Percentiles rank a stretch among this genome's conserved stretches.
Evolutionary conservation across 2,329 filamentous ascomycete genomes (phyloP).

Genomic region (Cercospora beticola): DNA sequence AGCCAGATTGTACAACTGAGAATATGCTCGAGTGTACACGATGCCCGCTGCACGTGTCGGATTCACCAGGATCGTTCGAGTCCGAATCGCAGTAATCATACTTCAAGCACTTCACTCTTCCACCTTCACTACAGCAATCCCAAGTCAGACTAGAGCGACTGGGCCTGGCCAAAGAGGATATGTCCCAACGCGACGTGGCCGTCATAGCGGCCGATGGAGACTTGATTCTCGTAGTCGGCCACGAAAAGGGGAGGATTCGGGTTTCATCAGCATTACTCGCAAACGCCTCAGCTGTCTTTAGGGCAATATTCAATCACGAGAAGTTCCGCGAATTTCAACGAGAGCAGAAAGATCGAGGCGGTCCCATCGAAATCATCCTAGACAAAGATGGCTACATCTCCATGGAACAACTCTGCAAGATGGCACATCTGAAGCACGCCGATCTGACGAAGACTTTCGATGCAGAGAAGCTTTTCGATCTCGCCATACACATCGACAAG

Average conservation of each 20-base stretch:
- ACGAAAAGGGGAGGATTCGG: neutral
- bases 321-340: neutral
- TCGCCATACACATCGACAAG: neutral
- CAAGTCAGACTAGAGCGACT: too few relatives aligned
- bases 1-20: too few relatives aligned
- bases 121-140: neutral
- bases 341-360: neutral
- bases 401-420: neutral
- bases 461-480: neutral
- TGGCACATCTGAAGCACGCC: neutral
- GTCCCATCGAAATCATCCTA: neutral
- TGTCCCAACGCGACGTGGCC: neutral
- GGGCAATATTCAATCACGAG: too few relatives aligned
- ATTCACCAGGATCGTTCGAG: neutral
- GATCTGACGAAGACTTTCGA: neutral
- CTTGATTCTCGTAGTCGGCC: neutral
- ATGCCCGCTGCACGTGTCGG: neutral
- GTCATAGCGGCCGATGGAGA: neutral
- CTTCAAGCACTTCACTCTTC: neutral
- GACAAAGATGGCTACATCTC: neutral
- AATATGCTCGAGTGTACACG: neutral
- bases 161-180: neutral
- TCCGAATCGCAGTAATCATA: neutral
- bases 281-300: neutral
- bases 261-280: neutral